A percentile compares a stretch with the other conserved stretches of the same genome.
Conservation (phyloP, 441 rosid species). For the Mallotus repandus region DNA sequence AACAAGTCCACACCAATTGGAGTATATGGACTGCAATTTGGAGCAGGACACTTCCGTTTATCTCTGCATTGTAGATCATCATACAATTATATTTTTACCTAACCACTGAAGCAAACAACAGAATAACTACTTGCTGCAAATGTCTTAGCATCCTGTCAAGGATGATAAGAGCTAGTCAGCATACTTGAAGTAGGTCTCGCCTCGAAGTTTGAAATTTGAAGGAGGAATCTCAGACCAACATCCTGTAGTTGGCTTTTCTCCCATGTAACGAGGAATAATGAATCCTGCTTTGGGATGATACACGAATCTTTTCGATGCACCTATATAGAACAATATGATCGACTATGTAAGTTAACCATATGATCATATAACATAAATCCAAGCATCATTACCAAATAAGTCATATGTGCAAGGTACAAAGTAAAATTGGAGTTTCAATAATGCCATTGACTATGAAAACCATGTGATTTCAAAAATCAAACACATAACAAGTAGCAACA, state of each 20-base stretch:
- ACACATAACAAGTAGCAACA: constrained; percentile 10
- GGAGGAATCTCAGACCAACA: constrained; percentile 80
- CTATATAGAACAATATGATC: constrained; percentile 28
- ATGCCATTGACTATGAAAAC: neutral
- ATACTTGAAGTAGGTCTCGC: constrained; percentile 80
- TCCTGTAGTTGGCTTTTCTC: constrained; percentile 52
- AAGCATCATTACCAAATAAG: neutral
- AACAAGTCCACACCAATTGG: constrained; percentile 84
- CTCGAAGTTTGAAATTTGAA: constrained; percentile 81
- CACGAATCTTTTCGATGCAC: constrained; percentile 48
- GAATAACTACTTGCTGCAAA: constrained; percentile 11
- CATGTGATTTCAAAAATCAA: neutral
- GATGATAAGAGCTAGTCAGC: constrained; percentile 14
- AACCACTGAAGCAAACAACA: constrained; percentile 11
- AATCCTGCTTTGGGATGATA: constrained; percentile 60
- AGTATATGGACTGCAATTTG: constrained; percentile 53
- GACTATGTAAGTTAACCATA: neutral
- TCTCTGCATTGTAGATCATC: constrained; percentile 55
- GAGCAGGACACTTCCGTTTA: constrained; percentile 70
- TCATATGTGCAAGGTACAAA: neutral
- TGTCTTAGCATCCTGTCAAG: constrained; percentile 8
- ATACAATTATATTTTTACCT: constrained; percentile 20
- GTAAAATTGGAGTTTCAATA: neutral
- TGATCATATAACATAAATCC: neutral
- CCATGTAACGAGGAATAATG: constrained; percentile 45